Percentiles rank a stretch among this genome's conserved stretches.
Evolutionary conservation across 1,284 basidiomycete genomes (phyloP).

Genomic region (Lentinus polychrous): DNA sequence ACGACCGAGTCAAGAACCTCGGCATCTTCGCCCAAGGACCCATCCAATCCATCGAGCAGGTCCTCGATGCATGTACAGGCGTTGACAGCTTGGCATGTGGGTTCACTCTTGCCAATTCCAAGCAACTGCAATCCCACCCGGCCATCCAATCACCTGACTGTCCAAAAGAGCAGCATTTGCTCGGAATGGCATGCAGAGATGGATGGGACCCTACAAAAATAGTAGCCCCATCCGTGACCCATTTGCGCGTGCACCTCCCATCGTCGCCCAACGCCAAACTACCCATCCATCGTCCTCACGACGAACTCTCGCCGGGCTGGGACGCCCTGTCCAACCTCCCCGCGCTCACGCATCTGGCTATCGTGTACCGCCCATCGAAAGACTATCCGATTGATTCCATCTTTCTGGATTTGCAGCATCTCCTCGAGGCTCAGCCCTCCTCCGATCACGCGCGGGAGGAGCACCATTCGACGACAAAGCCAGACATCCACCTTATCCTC

Average conservation of each 20-base stretch:
- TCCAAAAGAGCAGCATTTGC: slow-evolving; percentile 30
- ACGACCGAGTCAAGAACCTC: slow-evolving; percentile 22
- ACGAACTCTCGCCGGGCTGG: slow-evolving; percentile 18
- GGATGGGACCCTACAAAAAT: slow-evolving; percentile 27
- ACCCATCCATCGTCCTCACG: slow-evolving; percentile 17
- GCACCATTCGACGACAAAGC: background rate
- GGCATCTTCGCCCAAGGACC: slow-evolving; percentile 31
- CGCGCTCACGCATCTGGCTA: slow-evolving; percentile 30
- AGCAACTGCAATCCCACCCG: slow-evolving; percentile 15
- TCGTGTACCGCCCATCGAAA: slow-evolving; percentile 25
- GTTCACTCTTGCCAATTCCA: slow-evolving; percentile 28
- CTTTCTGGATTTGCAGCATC: slow-evolving; percentile 17
- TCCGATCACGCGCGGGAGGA: background rate
- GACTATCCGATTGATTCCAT: slow-evolving; percentile 16
- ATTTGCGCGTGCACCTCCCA: slow-evolving; percentile 30
- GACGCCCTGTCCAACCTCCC: slow-evolving; percentile 24
- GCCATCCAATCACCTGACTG: slow-evolving; percentile 17
- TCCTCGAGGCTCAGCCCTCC: slow-evolving; percentile 8
- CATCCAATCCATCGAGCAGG: slow-evolving; percentile 25
- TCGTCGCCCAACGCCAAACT: slow-evolving; percentile 4
- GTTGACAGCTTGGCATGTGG: slow-evolving; percentile 32
- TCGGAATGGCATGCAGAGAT: slow-evolving; percentile 30
- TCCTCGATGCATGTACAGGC: slow-evolving; percentile 27
- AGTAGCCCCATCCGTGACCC: slow-evolving; percentile 26
- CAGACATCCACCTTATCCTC: slow-evolving; percentile 23